Evolutionary conservation across 805 yeast genomes (phyloP), one percentile per base, ranked within the genome.

Genomic region (Maudiozyma pseudohumilis): DNA sequence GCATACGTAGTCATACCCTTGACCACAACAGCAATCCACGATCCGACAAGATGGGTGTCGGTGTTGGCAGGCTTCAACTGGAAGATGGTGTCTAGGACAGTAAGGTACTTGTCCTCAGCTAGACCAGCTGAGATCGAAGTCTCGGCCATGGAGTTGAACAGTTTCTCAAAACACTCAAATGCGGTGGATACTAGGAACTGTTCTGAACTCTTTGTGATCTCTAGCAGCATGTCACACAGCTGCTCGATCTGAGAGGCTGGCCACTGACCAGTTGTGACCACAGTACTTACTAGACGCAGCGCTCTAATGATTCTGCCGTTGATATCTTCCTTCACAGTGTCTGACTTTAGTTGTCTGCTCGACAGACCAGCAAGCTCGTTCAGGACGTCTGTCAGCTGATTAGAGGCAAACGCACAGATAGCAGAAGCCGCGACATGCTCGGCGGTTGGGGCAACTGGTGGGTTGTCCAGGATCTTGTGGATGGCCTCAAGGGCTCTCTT

Each of bases 21-120:
- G 7, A 96, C 92, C 32, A 89, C 73, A 16, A 88, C 94, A 1
- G 96, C 95, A 29, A 87, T 70, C 98, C 98, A 92, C 10, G 96
- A 74, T 11, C 94, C 95, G 2, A 89, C 86, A 47, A 92, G 69
- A 56, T 86, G 88, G 22, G 80, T 69, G 54, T 92, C 97, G 48
- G 79, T 81, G 17, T 73, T 56, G 1, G 95, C 70, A 4, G 98
- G 98, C 47, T 77, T 79, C 53, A 88, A 68, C 43, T 81, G 82
- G 48, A 84, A 73, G 31, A 92, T 75, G 32, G 83, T 72, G 48
- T 80, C 75, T 41, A 86, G 63, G 9, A 86, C 77, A 38, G 66
- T 71, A 10, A 69, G 56, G 47, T 81, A 80, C 47, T 75, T 79
- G 28, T 77, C 81, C 22, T 73, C 68, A 43, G 82, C 81, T 25